Base-by-base conservation (phyloP, 1,284 basidiomycete species). In the Agaricales sp. region DNA sequence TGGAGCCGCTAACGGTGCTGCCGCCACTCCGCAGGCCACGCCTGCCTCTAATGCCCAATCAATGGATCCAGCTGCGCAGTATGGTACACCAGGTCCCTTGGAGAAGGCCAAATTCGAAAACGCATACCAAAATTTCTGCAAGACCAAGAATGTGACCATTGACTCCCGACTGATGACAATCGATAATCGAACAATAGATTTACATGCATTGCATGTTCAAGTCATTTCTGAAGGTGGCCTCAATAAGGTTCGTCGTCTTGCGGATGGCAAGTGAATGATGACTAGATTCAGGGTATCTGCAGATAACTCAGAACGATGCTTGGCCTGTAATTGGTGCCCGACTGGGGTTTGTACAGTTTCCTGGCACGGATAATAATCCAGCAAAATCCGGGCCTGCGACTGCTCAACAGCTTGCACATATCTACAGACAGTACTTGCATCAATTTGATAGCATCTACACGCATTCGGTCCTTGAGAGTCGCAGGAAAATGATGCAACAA, bases 311-410 rank as follows among this genome's bases (percentile, higher is more conserved):
- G 50, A 73, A 71, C 39, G 80, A 84, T 21, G 53, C 70, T 49
- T 88, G 85, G 86, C 59, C 73, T 12, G 63, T 79, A 43, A 75
- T 88, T 52, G 85, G 75, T 11, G 83, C 70, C 12, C 72, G 71
- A 35, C 66, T 88, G 59, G 80, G 78, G 4, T 78, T 80, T 55
- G 69, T 78, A 2, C 68, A 77, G 46, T 80, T 85, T 52, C 75
- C 77, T 2, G 78, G 70, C 2, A 74, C 62, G 8, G 75, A 75
- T 2, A 59, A 64, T 1, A 75, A 82, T 51, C 80, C 81, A 6
- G 66, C 74, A 2, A 77, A 73, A 52, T 73, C 73, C 14, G 78
- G 75, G 2, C 82, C 82, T 3, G 76, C 59, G 13, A 67, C 77
- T 26, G 84, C 80, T 0, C 70, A 74, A 43, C 76, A 76, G 14